These are phyloP conservation scores for Tylopilus vinaceipallidus DNA, from an alignment of 768 basidiomycete species.

Conservation along the genomic window DNA sequence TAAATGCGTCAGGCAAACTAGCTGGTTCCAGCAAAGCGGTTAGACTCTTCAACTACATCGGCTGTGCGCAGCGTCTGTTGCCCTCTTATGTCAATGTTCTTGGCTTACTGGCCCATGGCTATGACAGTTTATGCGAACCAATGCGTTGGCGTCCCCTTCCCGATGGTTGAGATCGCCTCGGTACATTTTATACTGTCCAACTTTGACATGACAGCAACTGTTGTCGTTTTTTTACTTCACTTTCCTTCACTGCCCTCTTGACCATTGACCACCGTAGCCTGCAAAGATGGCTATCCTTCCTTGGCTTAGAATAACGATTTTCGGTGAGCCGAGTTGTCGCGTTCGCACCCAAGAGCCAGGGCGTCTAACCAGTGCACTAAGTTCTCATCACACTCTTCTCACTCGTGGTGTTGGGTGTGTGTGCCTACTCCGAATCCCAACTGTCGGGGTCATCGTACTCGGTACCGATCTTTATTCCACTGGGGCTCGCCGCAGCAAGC, in stretches of 20 bases:
- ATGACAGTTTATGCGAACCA: constrained; percentile 1
- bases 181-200: background rate
- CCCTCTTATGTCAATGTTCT: constrained; percentile 10
- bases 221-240: background rate
- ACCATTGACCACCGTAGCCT: background rate
- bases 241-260: background rate
- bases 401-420: constrained; percentile 21
- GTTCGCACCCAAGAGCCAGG: background rate
- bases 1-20: too few relatives aligned
- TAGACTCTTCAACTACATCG: background rate
- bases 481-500: constrained; percentile 14
- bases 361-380: constrained; percentile 1
- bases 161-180: background rate
- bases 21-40: background rate
- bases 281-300: constrained; percentile 24
- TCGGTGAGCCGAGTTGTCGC: constrained; percentile 18
- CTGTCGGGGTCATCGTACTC: background rate
- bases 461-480: constrained; percentile 12
- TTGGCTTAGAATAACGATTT: constrained; percentile 20
- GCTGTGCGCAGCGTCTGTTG: background rate
- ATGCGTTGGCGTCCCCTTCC: background rate
- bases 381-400: constrained; percentile 17
- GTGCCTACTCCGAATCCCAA: constrained; percentile 17
- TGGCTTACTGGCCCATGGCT: too few relatives aligned
- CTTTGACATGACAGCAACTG: background rate